phyloP scores from a whole-genome alignment of 345 rosid species.

The Melaleuca quinquenervia region DNA sequence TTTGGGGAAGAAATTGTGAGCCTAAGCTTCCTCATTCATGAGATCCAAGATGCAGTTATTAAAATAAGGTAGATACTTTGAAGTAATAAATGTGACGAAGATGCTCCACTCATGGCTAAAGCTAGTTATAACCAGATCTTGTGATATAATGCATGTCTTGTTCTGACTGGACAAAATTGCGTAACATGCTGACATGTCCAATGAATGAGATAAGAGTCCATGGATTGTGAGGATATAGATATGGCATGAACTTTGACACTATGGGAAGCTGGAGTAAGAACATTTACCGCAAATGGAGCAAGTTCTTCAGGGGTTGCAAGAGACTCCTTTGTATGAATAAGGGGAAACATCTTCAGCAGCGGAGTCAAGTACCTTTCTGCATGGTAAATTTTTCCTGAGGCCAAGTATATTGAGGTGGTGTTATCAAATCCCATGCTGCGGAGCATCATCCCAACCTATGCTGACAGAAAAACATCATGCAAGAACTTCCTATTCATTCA shows the following conservation, averaged over 20 bases:
- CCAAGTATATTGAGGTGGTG: constrained; percentile 70
- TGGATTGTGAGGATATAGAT: neutral
- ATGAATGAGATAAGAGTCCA: neutral
- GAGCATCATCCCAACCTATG: constrained; percentile 92
- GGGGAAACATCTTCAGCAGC: constrained; percentile 73
- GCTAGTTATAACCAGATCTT: neutral
- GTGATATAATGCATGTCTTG: neutral
- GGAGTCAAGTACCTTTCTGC: constrained; percentile 66
- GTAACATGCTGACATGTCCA: neutral
- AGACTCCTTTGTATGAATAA: constrained; percentile 72
- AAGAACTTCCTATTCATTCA: constrained; percentile 5
- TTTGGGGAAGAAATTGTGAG: neutral
- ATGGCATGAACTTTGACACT: neutral
- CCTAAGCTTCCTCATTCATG: neutral
- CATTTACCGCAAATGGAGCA: constrained; percentile 66
- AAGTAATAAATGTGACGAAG: neutral
- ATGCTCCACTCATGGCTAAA: neutral
- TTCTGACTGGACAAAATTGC: neutral
- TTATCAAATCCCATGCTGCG: constrained; percentile 97
- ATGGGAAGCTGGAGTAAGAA: neutral
- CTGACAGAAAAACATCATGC: constrained; percentile 33
- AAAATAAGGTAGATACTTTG: neutral
- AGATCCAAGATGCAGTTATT: neutral
- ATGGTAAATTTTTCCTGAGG: constrained; percentile 70
- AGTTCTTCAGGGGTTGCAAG: constrained; percentile 84